Base-by-base conservation (phyloP, 495 filamentous ascomycete genomes). In the Jackrogersella multiformis region DNA sequence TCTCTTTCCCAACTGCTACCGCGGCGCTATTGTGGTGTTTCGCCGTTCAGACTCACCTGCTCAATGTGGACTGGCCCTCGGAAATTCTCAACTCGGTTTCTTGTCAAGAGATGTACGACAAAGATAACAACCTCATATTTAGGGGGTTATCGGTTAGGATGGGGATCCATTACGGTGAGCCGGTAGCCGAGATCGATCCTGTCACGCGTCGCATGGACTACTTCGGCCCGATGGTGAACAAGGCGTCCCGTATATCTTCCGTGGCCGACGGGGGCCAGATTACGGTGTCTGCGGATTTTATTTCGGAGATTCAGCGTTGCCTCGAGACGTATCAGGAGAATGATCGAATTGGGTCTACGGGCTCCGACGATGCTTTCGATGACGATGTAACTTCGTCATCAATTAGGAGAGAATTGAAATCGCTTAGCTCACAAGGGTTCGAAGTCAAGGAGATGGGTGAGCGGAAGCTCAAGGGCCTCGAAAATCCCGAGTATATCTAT, bases 171-270 rank as follows among this genome's bases (percentile, higher is more conserved):
- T 98, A 90, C 88, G 95, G 95, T 54, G 86, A 89, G 42, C 95
- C 96, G 26, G 93, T 99, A 55, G 96, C 92, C 69, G 95, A 98
- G 73, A 89, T 89, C 30, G 95, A 99, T 76, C 94, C 95, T 0
- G 92, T 99, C 5, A 99, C 95, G 8, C 88, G 92, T 46, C 93
- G 95, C 38, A 99, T 99, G 95, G 95, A 99, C 73, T 99, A 99
- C 77, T 98, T 97, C 76, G 95, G 95, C 7, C 95, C 96, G 0
- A 98, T 99, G 92, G 95, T 99, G 64, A 99, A 99, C 77, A 92
- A 94, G 62, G 92, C 95, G 0, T 90, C 94, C 48, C 89, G 95
- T 76, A 95, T 99, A 51, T 94, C 92, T 5, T 88, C 91, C 35
- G 92, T 92, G 52, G 95, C 95, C n/a, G 95, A 99, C 74, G 95